phyloP scores from a whole-genome alignment of 1,284 basidiomycete species.

The Puccinia sorghi region DNA sequence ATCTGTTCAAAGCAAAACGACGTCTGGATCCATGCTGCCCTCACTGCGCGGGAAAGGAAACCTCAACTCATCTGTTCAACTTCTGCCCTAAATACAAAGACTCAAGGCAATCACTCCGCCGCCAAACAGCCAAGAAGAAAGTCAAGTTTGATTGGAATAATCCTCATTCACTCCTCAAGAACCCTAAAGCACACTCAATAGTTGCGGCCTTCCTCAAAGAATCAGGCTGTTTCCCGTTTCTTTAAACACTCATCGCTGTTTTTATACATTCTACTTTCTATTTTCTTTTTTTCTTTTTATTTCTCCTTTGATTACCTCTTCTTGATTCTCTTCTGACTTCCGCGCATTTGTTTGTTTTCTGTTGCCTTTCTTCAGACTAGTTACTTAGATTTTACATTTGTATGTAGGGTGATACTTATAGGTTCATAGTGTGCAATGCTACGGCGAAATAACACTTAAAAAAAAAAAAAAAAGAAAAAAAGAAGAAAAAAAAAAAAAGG shows the following conservation, averaged over 20 bases:
- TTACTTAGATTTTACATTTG: not conserved
- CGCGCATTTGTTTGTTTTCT: not conserved
- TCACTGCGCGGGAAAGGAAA: not conserved
- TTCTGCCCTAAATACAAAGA: not conserved
- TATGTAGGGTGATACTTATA: not conserved
- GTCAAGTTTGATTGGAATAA: not conserved
- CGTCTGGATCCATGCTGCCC: not conserved
- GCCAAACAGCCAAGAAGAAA: not conserved
- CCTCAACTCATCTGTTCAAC: not conserved
- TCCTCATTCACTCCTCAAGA: not conserved
- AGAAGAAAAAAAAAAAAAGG: too few species aligned
- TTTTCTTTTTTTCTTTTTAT: not conserved
- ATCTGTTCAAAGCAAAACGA: not conserved
- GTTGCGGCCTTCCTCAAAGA: not conserved
- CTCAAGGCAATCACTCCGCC: not conserved
- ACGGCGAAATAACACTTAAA: not conserved
- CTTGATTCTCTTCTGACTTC: not conserved
- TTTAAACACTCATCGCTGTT: not conserved
- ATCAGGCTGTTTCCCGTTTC: not conserved
- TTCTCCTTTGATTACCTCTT: not conserved
- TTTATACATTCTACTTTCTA: not conserved
- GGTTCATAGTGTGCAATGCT: conserved; percentile 10
- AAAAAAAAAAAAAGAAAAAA: conserved; percentile 2
- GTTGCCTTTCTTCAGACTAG: not conserved
- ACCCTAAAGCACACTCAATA: not conserved